Evolutionary conservation across 2,329 filamentous ascomycete genomes (phyloP).

Genomic region (Colletotrichum higginsianum): DNA sequence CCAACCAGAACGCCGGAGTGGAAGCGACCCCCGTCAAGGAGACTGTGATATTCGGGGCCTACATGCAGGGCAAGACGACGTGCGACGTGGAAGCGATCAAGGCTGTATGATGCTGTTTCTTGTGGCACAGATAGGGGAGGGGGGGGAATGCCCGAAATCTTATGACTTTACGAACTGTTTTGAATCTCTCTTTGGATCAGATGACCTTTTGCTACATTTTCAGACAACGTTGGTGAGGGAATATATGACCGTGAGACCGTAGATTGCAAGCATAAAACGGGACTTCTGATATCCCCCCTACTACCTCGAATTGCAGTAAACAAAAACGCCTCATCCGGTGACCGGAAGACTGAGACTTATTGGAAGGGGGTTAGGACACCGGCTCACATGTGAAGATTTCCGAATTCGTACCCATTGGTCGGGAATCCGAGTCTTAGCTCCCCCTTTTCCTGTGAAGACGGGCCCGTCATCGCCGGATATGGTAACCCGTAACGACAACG

Average conservation of each 20-base stretch:
- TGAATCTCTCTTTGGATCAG: background rate
- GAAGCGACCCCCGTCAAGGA: background rate
- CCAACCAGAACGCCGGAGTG: background rate
- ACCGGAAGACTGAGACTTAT: too few relatives aligned
- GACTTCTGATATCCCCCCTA: too few relatives aligned
- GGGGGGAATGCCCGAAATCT: background rate
- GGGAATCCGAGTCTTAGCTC: background rate
- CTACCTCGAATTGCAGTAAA: background rate
- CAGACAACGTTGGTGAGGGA: too few relatives aligned
- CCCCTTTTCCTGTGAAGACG: background rate
- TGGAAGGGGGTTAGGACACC: background rate
- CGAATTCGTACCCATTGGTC: background rate
- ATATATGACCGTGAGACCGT: background rate
- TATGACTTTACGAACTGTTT: background rate
- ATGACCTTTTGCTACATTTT: background rate
- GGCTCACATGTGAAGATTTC: background rate
- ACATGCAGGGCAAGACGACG: conserved; percentile 31
- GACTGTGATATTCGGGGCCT: conserved; percentile 19
- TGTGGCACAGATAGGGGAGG: background rate
- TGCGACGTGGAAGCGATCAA: background rate
- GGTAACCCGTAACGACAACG: background rate
- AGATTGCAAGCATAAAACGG: background rate
- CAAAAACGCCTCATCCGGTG: background rate
- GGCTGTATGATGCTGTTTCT: background rate
- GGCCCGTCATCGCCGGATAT: background rate